Evolutionary conservation across 495 filamentous ascomycete genomes (phyloP).

Genomic region (Hypoxylon lenormandii): DNA sequence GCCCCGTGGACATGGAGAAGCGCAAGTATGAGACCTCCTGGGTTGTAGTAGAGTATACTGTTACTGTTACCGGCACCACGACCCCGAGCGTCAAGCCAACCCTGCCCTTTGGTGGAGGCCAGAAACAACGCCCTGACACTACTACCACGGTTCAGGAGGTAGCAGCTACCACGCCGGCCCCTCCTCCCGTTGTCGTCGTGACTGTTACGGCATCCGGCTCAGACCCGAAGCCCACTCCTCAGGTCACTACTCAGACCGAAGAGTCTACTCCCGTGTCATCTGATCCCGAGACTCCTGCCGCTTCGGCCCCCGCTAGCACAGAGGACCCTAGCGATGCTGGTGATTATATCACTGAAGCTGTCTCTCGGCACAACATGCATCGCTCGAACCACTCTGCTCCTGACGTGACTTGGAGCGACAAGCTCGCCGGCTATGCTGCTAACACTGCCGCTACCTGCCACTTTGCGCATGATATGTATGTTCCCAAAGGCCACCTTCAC

Average conservation of each 20-base stretch:
- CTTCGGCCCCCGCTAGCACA: conserved; percentile 21
- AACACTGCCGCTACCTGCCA: conserved; percentile 66
- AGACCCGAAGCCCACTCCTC: conserved; percentile 2
- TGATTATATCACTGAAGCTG: conserved; percentile 61
- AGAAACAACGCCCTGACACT: conserved; percentile 13
- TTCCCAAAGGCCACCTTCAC: conserved; percentile 18
- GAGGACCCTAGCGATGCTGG: conserved; percentile 30
- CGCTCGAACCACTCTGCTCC: conserved; percentile 82
- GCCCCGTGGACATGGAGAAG: conserved; percentile 63
- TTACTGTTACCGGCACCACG: conserved; percentile 63
- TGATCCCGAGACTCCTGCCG: neutral
- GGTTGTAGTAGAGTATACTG: conserved; percentile 70
- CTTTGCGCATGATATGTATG: conserved; percentile 83
- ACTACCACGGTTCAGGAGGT: conserved; percentile 1
- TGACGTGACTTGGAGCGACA: conserved; percentile 71
- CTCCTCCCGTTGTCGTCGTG: conserved; percentile 31
- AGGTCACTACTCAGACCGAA: conserved; percentile 37
- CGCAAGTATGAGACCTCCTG: conserved; percentile 67
- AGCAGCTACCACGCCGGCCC: conserved; percentile 10
- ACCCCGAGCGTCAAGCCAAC: conserved; percentile 47
- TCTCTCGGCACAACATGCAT: conserved; percentile 86
- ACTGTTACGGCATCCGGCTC: too few species aligned
- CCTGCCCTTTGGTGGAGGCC: conserved; percentile 6
- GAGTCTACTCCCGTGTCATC: neutral
- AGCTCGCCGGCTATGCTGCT: conserved; percentile 71